Evolutionary conservation across 495 filamentous ascomycete species (phyloP), one percentile per base, ranked within the genome.

Genomic region (Daldinia concentrica): DNA sequence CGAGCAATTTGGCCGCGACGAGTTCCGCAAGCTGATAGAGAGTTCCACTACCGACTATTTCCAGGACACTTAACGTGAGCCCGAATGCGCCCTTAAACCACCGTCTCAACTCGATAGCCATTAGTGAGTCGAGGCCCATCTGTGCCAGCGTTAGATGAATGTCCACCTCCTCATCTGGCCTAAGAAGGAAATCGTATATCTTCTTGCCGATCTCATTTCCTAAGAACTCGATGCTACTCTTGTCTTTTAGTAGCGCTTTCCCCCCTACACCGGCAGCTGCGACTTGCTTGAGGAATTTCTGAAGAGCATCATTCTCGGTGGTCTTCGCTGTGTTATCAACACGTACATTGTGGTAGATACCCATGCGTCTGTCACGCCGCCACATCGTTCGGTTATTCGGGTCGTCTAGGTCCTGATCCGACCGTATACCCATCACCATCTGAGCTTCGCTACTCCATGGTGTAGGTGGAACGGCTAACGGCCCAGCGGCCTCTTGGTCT

Each of bases 351-450:
- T 79, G 80, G 41, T 81, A 81, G 1, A 72, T 58, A 6, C 73
- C 78, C 79, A 81, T 80, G 58, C 79, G 77, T 0, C 76, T 74
- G 72, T 82, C 79, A 3, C 75, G 76, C 14, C 76, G 73, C 79
- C 80, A 81, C 41, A 50, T 69, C 19, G 74, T 66, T 0, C 74
- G 74, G 64, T 60, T 77, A 48, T 63, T 73, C 0, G 80, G 74
- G 58, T 79, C 73, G 39, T 74, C 70, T 14, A 82, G 74, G 59
- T 62, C 71, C 3, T 76, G 36, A 0, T 70, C 71, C 0, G 77
- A 75, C 0, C 77, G 70, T 9, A 84, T 72, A 11, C 81, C 82
- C 64, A 81, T 78, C 43, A 80, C 37, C 3, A 82, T 57, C 34
- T 81, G 77, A 17, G 67, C 39, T 24, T 52, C 58, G 51, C 76